A percentile compares a stretch with the other conserved stretches of the same genome.
These are phyloP conservation scores for Apophysomyces trapeziformis DNA, from an alignment of 371 early-diverging fungal species.

Conservation along the genomic window DNA sequence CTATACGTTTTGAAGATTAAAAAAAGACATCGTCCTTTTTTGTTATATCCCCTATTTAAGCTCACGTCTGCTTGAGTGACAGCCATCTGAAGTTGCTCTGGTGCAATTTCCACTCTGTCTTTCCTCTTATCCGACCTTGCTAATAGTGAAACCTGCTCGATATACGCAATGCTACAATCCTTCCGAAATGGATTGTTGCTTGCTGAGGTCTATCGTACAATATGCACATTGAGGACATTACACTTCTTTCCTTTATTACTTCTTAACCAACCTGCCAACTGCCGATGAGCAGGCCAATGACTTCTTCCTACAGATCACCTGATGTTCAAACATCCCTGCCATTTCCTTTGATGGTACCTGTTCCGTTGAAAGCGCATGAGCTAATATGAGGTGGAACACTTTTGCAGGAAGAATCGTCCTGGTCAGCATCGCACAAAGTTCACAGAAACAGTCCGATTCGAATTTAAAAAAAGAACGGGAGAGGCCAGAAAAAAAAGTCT, in stretches of 20 bases:
- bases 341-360: constrained; percentile 35
- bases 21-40: neutral
- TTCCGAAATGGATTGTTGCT: constrained; percentile 35
- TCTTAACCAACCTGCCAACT: constrained; percentile 55
- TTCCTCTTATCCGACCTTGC: constrained; percentile 77
- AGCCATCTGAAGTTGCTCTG: constrained; percentile 69
- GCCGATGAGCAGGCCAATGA: constrained; percentile 76
- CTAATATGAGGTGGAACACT: constrained; percentile 53
- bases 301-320: constrained; percentile 59
- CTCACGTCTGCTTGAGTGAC: constrained; percentile 67
- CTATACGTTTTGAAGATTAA: constrained; percentile 25
- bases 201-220: constrained; percentile 24
- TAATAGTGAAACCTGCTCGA: constrained; percentile 60
- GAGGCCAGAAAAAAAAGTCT: neutral
- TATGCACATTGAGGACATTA: neutral
- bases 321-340: neutral
- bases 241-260: neutral
- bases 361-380: constrained; percentile 64
- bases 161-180: constrained; percentile 44
- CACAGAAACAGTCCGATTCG: neutral
- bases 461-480: neutral
- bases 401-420: constrained; percentile 51
- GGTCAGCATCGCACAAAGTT: constrained; percentile 25
- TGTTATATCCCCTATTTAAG: neutral
- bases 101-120: constrained; percentile 74